These are phyloP conservation scores for Posidonia australis DNA, from an alignment of 106 monocot genomes.

Conservation along the genomic window DNA sequence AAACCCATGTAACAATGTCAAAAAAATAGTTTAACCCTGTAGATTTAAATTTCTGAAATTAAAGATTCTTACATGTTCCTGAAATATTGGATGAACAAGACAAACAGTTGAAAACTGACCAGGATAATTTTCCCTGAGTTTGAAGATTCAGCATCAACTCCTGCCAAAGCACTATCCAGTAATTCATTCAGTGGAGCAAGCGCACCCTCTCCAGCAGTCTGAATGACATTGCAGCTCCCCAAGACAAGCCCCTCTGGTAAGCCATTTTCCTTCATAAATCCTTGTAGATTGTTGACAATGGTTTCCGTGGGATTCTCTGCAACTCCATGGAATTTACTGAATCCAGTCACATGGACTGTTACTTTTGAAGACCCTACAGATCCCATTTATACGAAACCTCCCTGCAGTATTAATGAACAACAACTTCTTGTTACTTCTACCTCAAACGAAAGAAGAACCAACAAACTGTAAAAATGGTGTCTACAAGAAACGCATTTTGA, in stretches of 20 bases:
- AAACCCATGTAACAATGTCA: too few relatives aligned
- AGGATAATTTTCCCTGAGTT: slow-evolving; percentile 37
- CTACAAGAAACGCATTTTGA: too few relatives aligned
- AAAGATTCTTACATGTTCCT: too few relatives aligned
- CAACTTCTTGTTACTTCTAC: too few relatives aligned
- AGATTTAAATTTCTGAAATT: too few relatives aligned
- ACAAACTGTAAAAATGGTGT: too few relatives aligned
- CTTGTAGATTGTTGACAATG: slow-evolving; percentile 64
- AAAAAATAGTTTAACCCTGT: too few relatives aligned
- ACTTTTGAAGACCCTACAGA: slow-evolving; percentile 80
- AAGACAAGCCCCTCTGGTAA: slow-evolving; percentile 61
- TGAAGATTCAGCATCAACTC: slow-evolving; percentile 16
- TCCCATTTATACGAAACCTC: too few relatives aligned
- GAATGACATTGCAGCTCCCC: slow-evolving; percentile 68
- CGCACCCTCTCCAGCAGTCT: slow-evolving; percentile 84
- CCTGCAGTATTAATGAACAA: too few relatives aligned
- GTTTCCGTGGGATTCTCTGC: slow-evolving; percentile 89
- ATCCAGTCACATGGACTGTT: slow-evolving; percentile 81
- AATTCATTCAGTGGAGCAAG: slow-evolving; percentile 44
- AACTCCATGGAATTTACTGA: slow-evolving; percentile 94
- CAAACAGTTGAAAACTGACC: too few relatives aligned
- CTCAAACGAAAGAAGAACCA: too few relatives aligned
- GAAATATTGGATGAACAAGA: too few relatives aligned
- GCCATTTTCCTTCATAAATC: slow-evolving; percentile 57
- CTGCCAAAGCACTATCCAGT: slow-evolving; percentile 39